Evolutionary conservation across 352 stramenopile species (phyloP), one percentile per base, ranked within the genome.

Genomic region (Phytophthora fragariae): DNA sequence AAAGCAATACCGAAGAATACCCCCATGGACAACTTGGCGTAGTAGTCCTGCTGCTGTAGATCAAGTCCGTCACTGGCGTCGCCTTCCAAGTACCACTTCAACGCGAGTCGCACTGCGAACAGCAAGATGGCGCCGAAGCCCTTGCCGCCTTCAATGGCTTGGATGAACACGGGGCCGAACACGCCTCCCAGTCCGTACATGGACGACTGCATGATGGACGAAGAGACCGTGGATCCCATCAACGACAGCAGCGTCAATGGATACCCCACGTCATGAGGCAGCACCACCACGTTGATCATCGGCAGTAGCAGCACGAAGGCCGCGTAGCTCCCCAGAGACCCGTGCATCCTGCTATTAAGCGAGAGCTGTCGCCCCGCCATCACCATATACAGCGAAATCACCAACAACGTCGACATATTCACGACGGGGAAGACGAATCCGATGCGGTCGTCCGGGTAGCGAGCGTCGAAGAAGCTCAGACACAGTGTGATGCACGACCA

Each of bases 381-480:
- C 53, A 95, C 80, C 88, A 95, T 95, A 72, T 92, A 95, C 6
- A 95, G 72, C 54, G 74, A 92, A 62, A 93, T 89, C 4, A 93
- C 75, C 7, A 95, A 73, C 60, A 95, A 73, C 52, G 88, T 90
- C 39, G 88, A 95, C 88, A 95, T 95, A 72, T 93, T 95, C 71
- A 93, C 80, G 29, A 95, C 86, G 3, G 88, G 88, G 65, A 95
- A 93, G 39, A 95, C 82, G 56, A 95, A 95, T 8, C 83, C 80
- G 19, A 92, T 83, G 68, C 86, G 83, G 57, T 93, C 77, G 55
- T 79, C 65, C 17, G 88, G 85, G 70, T 89, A 95, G 56, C 90
- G 87, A 24, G 63, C 66, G 56, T 77, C 62, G 68, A 95, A 93
- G 64, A 89, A 88, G 65, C 88, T 85, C 58, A 95, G 84, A 31